Percentiles rank a stretch among this genome's conserved stretches.
Conservation (phyloP, 495 filamentous ascomycete species). For the Penicillium parvum region DNA sequence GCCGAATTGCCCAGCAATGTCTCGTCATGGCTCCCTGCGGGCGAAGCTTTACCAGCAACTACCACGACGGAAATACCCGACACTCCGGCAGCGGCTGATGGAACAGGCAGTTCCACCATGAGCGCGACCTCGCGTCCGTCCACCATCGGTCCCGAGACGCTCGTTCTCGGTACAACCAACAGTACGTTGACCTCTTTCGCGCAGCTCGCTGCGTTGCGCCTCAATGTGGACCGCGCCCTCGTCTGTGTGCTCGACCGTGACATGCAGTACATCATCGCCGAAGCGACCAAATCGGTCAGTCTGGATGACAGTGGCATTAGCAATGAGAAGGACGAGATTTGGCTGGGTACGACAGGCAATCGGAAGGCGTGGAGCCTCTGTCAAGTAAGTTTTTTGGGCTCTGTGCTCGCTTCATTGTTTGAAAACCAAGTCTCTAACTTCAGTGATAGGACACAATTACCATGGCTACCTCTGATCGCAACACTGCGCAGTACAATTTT, state of each 20-base stretch:
- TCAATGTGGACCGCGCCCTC: constrained; percentile 37
- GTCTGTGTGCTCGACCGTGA: constrained; percentile 52
- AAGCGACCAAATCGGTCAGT: constrained; percentile 45
- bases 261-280: constrained; percentile 49
- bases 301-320: constrained; percentile 29
- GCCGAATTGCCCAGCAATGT: constrained; percentile 8
- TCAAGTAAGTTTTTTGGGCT: constrained; percentile 24
- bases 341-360: constrained; percentile 27
- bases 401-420: neutral
- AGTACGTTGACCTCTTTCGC: constrained; percentile 48
- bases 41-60: constrained; percentile 9
- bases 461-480: constrained; percentile 32
- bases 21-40: constrained; percentile 17
- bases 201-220: constrained; percentile 42
- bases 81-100: constrained; percentile 9
- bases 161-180: constrained; percentile 38
- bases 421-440: too few species aligned
- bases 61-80: constrained; percentile 1
- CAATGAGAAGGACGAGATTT: constrained; percentile 27
- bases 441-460: constrained; percentile 26
- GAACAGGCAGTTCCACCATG: constrained; percentile 5
- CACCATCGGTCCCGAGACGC: constrained; percentile 13
- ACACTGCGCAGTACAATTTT: constrained; percentile 29
- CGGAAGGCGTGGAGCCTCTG: constrained; percentile 46
- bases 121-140: constrained; percentile 13